Evolutionary conservation across 306 rosid species (phyloP), one percentile per base, ranked within the genome.

Genomic region (Cicer bijugum): DNA sequence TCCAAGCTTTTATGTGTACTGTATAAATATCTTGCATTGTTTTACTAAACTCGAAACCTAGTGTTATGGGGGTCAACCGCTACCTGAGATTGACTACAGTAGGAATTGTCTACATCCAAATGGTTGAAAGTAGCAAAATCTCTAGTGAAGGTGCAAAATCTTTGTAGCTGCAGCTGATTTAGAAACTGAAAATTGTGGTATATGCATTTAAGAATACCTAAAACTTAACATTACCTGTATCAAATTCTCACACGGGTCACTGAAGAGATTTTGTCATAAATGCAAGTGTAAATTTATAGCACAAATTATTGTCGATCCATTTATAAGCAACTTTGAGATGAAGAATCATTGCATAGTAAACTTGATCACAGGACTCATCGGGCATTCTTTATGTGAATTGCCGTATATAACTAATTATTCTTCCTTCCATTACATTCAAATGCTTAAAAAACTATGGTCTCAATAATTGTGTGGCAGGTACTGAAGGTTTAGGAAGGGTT

Each of bases 381-480:
- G 3, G 52, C 17, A 9, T 6, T 16, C 12, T 42, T 19, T 71
- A 8, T 11, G 2, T 2, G 43, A 57, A 40, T 19, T 0, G 12
- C 53, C 7, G 12, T 5, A 8, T 6, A 68, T 33, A 9, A 8
- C 10, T 4, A 12, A 7, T 7, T 47, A 10, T 19, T 38, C 19
- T 68, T 50, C 63, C 16, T 69, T 64, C 44, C 28, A 3, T 19
- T 20, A 48, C 20, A n/a, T 45, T 10, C 35, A 47, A 10, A 38
- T 38, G 44, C 42, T n/a, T 51, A 72, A 12, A 45, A 12, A 12
- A 17, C 39, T 6, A 23, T 38, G 17, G 19, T 46, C 20, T 33
- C 11, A 39, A 17, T 74, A 17, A 15, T 43, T 38, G 40, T 67
- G 39, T 58, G 9, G 42, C 79, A 72, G 78, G 74, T 73, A 1